Conservation (phyloP, 345 rosid genomes). For the Corchorus capsularis region DNA sequence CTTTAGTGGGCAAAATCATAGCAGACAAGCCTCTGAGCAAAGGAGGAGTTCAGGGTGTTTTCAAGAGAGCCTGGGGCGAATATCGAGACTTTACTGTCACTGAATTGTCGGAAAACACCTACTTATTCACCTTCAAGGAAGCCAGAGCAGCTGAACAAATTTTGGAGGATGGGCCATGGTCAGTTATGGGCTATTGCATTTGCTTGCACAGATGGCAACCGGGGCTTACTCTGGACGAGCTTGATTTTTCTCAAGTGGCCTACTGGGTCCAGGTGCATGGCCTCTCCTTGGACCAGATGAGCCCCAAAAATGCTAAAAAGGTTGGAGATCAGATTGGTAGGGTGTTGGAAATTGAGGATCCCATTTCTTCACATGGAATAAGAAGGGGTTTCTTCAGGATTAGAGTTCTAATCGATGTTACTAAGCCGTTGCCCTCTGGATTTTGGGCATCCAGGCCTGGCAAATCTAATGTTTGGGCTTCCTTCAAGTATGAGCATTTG, state of each 20-base stretch:
- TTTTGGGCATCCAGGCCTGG: constrained; percentile 22
- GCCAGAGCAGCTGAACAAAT: constrained; percentile 23
- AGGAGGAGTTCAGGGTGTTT: constrained; percentile 23
- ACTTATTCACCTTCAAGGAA: constrained; percentile 22
- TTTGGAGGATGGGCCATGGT: constrained; percentile 17
- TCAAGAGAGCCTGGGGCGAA: constrained; percentile 25
- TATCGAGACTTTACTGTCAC: constrained; percentile 19
- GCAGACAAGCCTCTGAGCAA: constrained; percentile 19
- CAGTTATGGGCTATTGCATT: constrained; percentile 21
- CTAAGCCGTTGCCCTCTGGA: constrained; percentile 17
- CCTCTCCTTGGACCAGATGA: constrained; percentile 23
- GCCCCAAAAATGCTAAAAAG: constrained; percentile 17
- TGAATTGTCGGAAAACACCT: constrained; percentile 19
- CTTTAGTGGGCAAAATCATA: constrained; percentile 21
- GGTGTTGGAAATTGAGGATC: constrained; percentile 24
- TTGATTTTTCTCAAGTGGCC: constrained; percentile 16
- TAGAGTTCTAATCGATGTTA: constrained; percentile 21
- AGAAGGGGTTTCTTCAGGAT: constrained; percentile 18
- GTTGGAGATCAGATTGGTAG: constrained; percentile 19
- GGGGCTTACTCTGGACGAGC: constrained; percentile 14
- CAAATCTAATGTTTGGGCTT: constrained; percentile 12
- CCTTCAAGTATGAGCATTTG: constrained; percentile 19
- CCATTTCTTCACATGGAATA: constrained; percentile 16
- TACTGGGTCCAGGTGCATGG: constrained; percentile 25
- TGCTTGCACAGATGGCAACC: constrained; percentile 21